Evolutionary conservation across 768 basidiomycete genomes (phyloP), one percentile per base, ranked within the genome.

Genomic region (Candolleomyces efflorescens): DNA sequence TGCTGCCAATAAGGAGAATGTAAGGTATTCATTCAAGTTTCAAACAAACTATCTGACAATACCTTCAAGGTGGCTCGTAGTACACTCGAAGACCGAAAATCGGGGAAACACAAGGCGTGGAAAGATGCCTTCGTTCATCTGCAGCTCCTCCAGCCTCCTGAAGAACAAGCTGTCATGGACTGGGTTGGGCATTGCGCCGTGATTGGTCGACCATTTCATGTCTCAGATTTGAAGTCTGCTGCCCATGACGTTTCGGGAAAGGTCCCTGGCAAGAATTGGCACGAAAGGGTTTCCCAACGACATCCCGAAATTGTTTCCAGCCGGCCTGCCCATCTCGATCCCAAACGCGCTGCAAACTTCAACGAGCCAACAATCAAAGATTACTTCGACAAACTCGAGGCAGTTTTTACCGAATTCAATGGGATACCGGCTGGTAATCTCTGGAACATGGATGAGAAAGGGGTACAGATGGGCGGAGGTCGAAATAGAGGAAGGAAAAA

Each of bases 371-470:
- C 38, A 3, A 26, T 49, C 17, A 18, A n/a, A 2, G 62, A 64
- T 26, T 67, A 47, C 48, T 67, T 64, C 44, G 53, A 56, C 18
- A 47, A 37, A 44, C 51, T 13, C 18, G 62, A 9, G 59, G 57
- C 1, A 2, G 59, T 75, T 1, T 67, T 59, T 36, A 38, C 39
- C 1, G 26, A 23, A 57, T 46, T 68, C 52, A 53, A 52, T 23
- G 52, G 59, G 3, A 73, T 76, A 17, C 71, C 69, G 5, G 54
- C 59, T 17, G 62, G 68, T 47, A 68, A 75, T 52, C 48, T 67
- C 15, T 74, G 63, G n/a, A 74, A 74, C 55, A 69, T 72, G 71
- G 71, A 73, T 59, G 69, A 75, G 60, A 75, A 73, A 54, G 73
- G 71, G 0, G 56, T 64, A 45, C 71, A 72, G 57, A 41, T 60